Evolutionary conservation across 169 alveolate species (phyloP).

Genomic region (Eimeria maxima): DNA sequence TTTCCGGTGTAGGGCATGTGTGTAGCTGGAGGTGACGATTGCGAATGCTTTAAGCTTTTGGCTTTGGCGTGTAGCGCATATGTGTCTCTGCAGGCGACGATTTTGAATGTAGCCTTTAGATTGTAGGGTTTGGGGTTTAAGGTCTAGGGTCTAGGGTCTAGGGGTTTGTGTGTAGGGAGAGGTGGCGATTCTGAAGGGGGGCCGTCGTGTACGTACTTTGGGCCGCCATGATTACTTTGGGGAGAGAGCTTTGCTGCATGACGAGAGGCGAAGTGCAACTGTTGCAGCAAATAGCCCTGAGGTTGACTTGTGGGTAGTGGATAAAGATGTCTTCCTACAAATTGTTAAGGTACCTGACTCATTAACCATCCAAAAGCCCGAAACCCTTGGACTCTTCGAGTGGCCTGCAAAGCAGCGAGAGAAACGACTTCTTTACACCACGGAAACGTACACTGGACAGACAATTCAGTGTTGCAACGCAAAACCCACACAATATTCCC

Average conservation of each 20-base stretch:
- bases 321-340: constrained; percentile 92
- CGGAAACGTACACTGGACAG: too few relatives aligned
- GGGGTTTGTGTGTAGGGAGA: constrained; percentile 89
- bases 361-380: neutral
- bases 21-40: too few relatives aligned
- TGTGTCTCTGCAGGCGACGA: too few relatives aligned
- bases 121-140: too few relatives aligned
- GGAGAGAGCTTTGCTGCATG: constrained; percentile 96
- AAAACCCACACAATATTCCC: too few relatives aligned
- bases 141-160: neutral
- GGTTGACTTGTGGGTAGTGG: constrained; percentile 93
- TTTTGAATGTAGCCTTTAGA: neutral
- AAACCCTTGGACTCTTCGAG: neutral
- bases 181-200: constrained; percentile 92
- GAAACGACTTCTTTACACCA: too few relatives aligned
- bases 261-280: constrained; percentile 96
- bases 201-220: constrained; percentile 90
- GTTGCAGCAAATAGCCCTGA: constrained; percentile 89
- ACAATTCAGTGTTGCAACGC: too few relatives aligned
- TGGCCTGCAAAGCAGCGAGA: too few relatives aligned
- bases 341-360: constrained; percentile 64
- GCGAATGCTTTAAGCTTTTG: too few relatives aligned
- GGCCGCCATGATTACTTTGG: constrained; percentile 97
- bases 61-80: neutral
- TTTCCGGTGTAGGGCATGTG: too few relatives aligned